These are phyloP conservation scores for Fagopyrum homotropicum DNA, from an alignment of 148 eudicot genomes.

Conservation along the genomic window DNA sequence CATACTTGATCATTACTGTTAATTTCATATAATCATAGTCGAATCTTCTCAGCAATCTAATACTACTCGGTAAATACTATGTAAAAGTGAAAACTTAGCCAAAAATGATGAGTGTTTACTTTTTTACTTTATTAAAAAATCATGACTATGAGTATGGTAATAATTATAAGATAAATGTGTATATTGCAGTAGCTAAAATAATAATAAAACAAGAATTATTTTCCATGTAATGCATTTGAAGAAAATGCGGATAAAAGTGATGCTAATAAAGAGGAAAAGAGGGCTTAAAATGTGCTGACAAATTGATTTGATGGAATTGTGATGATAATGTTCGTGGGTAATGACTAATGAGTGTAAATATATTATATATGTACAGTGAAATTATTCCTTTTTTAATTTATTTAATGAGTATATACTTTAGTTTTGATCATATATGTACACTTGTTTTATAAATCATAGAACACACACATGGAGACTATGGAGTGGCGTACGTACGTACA, in stretches of 20 bases:
- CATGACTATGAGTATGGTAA: too few species aligned
- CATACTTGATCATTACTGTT: background rate
- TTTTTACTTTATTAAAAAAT: too few species aligned
- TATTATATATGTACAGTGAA: too few species aligned
- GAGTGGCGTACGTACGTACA: background rate
- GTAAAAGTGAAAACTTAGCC: background rate
- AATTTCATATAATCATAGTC: background rate
- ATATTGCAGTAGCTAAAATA: too few species aligned
- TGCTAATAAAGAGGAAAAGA: background rate
- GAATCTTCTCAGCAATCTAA: background rate
- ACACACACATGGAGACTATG: background rate
- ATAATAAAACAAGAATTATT: too few species aligned
- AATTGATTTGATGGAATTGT: background rate
- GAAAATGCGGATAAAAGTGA: background rate
- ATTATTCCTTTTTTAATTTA: too few species aligned
- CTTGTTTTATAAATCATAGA: background rate
- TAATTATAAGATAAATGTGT: too few species aligned
- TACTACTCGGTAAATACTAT: background rate
- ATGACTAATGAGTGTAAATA: too few species aligned
- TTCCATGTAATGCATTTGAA: too few species aligned
- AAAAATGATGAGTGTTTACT: too few species aligned
- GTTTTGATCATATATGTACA: background rate
- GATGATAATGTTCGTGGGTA: background rate
- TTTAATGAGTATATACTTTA: too few species aligned
- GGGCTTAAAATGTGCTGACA: background rate